Evolutionary conservation across 805 yeast genomes (phyloP).

Genomic region (Candida schatavii): DNA sequence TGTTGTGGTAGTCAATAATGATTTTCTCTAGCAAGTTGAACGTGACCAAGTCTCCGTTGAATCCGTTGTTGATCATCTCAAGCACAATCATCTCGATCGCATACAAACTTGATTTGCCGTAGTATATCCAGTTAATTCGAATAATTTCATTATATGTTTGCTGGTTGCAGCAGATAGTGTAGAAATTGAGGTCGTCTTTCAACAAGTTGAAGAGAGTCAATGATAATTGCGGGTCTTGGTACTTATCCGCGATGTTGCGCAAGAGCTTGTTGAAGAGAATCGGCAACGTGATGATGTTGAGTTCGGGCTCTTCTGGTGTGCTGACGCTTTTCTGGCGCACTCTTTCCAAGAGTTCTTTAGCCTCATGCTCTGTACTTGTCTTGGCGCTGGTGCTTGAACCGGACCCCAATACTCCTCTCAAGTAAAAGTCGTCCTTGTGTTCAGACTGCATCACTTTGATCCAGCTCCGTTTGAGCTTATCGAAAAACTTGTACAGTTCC

Average conservation of each 20-base stretch:
- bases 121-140: slow-evolving; percentile 34
- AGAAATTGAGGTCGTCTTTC: slow-evolving; percentile 30
- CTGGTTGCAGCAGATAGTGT: slow-evolving; percentile 37
- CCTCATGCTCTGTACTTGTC: background rate
- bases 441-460: background rate
- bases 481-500: slow-evolving; percentile 1
- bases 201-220: slow-evolving; percentile 33
- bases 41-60: slow-evolving; percentile 34
- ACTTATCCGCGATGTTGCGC: slow-evolving; percentile 19
- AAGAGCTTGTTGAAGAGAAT: slow-evolving; percentile 31
- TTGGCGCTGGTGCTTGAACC: too few species aligned
- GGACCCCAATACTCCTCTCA: background rate
- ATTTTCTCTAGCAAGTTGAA: slow-evolving; percentile 34
- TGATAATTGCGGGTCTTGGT: slow-evolving; percentile 35
- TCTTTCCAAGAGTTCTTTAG: slow-evolving; percentile 2
- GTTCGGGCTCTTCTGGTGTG: slow-evolving; percentile 21
- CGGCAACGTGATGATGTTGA: slow-evolving; percentile 36
- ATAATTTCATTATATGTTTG: slow-evolving; percentile 40
- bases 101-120: slow-evolving; percentile 34
- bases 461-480: background rate
- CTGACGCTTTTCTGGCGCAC: slow-evolving; percentile 13
- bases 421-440: background rate
- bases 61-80: slow-evolving; percentile 43
- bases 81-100: slow-evolving; percentile 30
- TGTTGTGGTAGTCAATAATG: slow-evolving; percentile 29